A percentile compares a stretch with the other conserved stretches of the same genome.
phyloP scores from a whole-genome alignment of 1,284 basidiomycete species.

The Puccinia novopanici region DNA sequence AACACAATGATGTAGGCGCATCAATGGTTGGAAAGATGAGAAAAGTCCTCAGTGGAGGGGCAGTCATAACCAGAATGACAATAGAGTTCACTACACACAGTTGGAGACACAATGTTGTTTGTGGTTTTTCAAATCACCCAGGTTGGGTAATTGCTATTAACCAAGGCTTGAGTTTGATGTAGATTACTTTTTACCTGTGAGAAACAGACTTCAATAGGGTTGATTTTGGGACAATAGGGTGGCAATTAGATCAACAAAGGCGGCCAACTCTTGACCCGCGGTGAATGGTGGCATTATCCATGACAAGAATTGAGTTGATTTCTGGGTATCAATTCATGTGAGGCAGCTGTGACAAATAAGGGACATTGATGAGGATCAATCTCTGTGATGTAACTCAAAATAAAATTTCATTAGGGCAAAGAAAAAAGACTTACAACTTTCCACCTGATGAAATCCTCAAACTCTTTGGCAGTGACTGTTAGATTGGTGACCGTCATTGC shows the following conservation, averaged over 20 bases:
- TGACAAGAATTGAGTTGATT: too few relatives aligned
- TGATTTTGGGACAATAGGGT: neutral
- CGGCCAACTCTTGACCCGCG: neutral
- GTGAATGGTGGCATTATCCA: too few relatives aligned
- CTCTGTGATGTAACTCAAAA: too few relatives aligned
- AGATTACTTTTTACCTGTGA: too few relatives aligned
- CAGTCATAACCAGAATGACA: too few relatives aligned
- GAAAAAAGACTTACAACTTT: too few relatives aligned
- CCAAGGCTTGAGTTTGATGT: neutral
- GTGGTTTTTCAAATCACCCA: neutral
- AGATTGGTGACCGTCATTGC: neutral
- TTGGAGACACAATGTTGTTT: neutral
- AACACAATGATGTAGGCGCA: too few relatives aligned
- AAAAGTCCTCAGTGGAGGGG: neutral
- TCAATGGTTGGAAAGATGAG: too few relatives aligned
- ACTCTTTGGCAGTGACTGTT: neutral
- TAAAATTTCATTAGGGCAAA: too few relatives aligned
- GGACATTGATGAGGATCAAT: too few relatives aligned
- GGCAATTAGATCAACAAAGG: neutral
- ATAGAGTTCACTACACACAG: neutral
- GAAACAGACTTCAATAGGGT: too few relatives aligned
- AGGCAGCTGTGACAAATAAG: neutral
- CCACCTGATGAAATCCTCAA: too few relatives aligned
- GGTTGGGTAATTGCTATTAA: neutral
- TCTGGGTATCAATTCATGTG: neutral